Evolutionary conservation across 169 alveolate species (phyloP).

Genomic region (Plasmodium berghei): DNA sequence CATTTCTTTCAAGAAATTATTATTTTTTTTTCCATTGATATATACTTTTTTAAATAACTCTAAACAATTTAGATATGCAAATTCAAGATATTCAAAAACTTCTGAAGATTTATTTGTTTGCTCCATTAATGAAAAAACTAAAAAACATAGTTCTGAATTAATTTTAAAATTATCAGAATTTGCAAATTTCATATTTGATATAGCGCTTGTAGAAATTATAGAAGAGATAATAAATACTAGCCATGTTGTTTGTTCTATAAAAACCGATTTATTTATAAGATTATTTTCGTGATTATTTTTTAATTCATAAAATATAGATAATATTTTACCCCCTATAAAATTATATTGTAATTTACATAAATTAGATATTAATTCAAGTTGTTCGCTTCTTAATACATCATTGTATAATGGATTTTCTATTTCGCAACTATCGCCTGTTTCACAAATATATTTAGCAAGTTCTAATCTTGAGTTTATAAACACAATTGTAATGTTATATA

Average conservation of each 20-base stretch:
- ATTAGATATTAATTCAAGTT: constrained; percentile 81
- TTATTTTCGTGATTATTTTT: constrained; percentile 71
- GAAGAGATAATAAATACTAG: constrained; percentile 85
- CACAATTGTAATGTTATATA: constrained; percentile 54
- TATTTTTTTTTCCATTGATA: constrained; percentile 93
- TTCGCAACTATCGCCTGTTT: constrained; percentile 71
- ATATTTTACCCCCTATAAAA: constrained; percentile 73
- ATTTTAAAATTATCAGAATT: constrained; percentile 50
- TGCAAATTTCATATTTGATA: constrained; percentile 62
- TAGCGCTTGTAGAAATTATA: constrained; percentile 83
- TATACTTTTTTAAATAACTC: constrained; percentile 94
- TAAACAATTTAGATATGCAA: constrained; percentile 90
- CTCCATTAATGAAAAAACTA: constrained; percentile 74
- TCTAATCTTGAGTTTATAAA: constrained; percentile 68
- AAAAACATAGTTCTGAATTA: constrained; percentile 61
- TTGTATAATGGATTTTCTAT: constrained; percentile 61
- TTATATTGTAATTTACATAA: constrained; percentile 79
- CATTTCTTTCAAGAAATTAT: constrained; percentile 81
- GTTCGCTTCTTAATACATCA: constrained; percentile 82
- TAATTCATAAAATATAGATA: constrained; percentile 71
- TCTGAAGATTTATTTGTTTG: constrained; percentile 76
- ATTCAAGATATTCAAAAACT: constrained; percentile 88
- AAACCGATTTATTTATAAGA: constrained; percentile 65
- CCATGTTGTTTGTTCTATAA: constrained; percentile 85
- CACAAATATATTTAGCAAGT: constrained; percentile 64